A percentile compares a stretch with the other conserved stretches of the same genome.
These are phyloP conservation scores for Phytophthora hibernalis DNA, from an alignment of 352 stramenopile genomes.

Conservation along the genomic window DNA sequence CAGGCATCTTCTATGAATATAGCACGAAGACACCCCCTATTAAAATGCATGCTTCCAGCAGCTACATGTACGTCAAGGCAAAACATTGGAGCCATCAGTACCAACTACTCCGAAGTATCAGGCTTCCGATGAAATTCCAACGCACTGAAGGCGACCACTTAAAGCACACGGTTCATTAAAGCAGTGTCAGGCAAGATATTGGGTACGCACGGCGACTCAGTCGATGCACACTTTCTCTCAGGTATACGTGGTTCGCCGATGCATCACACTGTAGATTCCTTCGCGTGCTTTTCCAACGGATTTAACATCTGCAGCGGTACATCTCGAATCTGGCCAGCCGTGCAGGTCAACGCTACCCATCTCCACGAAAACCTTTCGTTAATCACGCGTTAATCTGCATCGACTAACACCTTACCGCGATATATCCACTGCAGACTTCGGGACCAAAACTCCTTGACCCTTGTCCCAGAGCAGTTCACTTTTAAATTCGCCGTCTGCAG, in stretches of 20 bases:
- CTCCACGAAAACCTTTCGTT: constrained; percentile 5
- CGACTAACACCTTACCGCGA: constrained; percentile 19
- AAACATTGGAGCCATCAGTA: not conserved
- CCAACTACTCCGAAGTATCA: not conserved
- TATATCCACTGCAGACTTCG: not conserved
- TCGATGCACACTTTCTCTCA: not conserved
- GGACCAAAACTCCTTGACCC: not conserved
- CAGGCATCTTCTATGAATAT: not conserved
- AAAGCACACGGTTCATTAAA: too few relatives aligned
- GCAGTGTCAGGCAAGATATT: too few relatives aligned
- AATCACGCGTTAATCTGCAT: constrained; percentile 12
- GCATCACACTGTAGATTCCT: constrained; percentile 23
- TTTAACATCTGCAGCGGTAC: constrained; percentile 11
- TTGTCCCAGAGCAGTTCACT: constrained; percentile 10
- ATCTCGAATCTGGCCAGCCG: constrained; percentile 18
- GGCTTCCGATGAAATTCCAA: not conserved
- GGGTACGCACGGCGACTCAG: not conserved
- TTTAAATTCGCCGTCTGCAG: constrained; percentile 24
- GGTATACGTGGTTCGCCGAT: not conserved
- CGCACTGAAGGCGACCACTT: not conserved
- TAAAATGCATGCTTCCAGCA: not conserved
- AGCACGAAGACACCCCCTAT: too few relatives aligned
- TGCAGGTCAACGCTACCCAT: constrained; percentile 6
- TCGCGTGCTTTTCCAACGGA: not conserved
- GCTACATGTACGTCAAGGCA: not conserved